Percentiles rank a stretch among this genome's conserved stretches.
Evolutionary conservation across 1,284 basidiomycete genomes (phyloP).

Genomic region (Phlebopus sp.): DNA sequence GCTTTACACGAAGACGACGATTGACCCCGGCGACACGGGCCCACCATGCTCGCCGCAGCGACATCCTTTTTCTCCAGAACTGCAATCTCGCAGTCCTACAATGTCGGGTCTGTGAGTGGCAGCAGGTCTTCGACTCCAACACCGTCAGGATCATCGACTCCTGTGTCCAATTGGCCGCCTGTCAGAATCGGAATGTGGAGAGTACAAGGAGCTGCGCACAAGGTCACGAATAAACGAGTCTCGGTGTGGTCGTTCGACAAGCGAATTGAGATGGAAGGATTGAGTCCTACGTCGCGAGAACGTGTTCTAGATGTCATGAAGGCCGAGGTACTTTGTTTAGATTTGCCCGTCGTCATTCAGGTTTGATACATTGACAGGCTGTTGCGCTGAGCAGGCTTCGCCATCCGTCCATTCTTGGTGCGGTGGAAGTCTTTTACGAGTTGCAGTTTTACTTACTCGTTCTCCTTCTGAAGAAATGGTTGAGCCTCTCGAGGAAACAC

Average conservation of each 20-base stretch:
- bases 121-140: constrained; percentile 65
- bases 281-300: constrained; percentile 63
- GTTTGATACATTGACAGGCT: constrained; percentile 50
- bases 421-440: constrained; percentile 16
- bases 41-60: constrained; percentile 80
- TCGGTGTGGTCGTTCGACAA: constrained; percentile 92
- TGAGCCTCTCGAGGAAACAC: constrained; percentile 94
- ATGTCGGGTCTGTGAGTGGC: constrained; percentile 48
- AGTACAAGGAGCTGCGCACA: constrained; percentile 81
- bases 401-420: constrained; percentile 91
- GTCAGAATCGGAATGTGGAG: constrained; percentile 85
- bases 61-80: constrained; percentile 88
- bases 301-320: constrained; percentile 80
- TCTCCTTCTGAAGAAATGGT: constrained; percentile 74
- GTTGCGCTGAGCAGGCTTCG: constrained; percentile 82
- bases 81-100: constrained; percentile 83
- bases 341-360: constrained; percentile 1
- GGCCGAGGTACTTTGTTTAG: constrained; percentile 64
- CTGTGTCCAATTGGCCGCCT: constrained; percentile 45
- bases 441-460: constrained; percentile 10
- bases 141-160: constrained; percentile 44
- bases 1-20: no score
- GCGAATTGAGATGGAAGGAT: constrained; percentile 69
- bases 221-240: constrained; percentile 83
- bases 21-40: neutral